Evolutionary conservation across 495 filamentous ascomycete species (phyloP).

Genomic region (Massariosphaeria phaeospora): DNA sequence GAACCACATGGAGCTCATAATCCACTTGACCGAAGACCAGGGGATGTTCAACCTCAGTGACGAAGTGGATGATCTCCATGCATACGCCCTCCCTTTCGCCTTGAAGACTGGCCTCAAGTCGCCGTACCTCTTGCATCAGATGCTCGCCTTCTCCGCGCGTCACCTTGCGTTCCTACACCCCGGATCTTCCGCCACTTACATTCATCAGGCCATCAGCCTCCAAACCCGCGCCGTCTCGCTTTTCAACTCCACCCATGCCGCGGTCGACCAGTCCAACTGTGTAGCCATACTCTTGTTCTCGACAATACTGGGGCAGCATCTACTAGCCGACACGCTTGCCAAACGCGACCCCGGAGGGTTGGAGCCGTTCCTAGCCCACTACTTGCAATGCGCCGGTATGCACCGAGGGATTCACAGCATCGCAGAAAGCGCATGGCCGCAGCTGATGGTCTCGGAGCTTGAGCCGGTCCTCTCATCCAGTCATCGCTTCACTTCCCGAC

Average conservation of each 20-base stretch:
- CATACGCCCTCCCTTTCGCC: neutral
- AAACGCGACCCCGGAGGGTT: slow-evolving; percentile 29
- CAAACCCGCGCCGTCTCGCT: slow-evolving; percentile 41
- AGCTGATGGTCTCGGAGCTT: slow-evolving; percentile 38
- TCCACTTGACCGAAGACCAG: slow-evolving; percentile 35
- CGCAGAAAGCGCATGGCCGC: slow-evolving; percentile 36
- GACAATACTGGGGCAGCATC: slow-evolving; percentile 37
- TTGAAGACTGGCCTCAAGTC: slow-evolving; percentile 25
- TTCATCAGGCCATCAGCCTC: slow-evolving; percentile 34
- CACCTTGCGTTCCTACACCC: slow-evolving; percentile 36
- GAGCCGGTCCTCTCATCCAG: slow-evolving; percentile 24
- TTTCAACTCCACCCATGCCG: slow-evolving; percentile 37
- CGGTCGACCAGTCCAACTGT: slow-evolving; percentile 39
- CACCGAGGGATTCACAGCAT: slow-evolving; percentile 39
- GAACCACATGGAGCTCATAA: slow-evolving; percentile 41
- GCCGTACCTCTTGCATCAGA: slow-evolving; percentile 40
- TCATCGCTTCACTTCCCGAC: neutral
- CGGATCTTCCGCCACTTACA: slow-evolving; percentile 26
- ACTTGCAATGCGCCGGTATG: slow-evolving; percentile 35
- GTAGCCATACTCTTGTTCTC: slow-evolving; percentile 39
- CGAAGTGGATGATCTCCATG: slow-evolving; percentile 17
- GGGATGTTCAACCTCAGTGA: slow-evolving; percentile 34
- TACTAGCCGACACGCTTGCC: slow-evolving; percentile 39
- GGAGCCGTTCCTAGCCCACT: slow-evolving; percentile 37
- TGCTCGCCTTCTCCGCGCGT: slow-evolving; percentile 41